These are phyloP conservation scores for Ogataea chonburiensis DNA, from an alignment of 805 yeast genomes.

Conservation along the genomic window DNA sequence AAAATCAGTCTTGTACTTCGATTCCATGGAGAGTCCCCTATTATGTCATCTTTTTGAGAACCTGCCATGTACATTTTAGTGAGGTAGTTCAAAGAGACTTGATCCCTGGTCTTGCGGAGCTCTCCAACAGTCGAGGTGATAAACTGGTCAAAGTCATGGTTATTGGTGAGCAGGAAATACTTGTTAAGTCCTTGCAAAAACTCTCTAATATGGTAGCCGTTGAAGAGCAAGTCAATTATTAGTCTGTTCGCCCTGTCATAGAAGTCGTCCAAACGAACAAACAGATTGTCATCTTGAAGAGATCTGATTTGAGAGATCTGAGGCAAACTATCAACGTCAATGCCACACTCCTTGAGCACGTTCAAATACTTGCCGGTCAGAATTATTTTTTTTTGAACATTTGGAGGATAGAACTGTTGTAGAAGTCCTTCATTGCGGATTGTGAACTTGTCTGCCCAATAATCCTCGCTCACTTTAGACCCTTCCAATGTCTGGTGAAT, in stretches of 20 bases:
- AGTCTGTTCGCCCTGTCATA: constrained; percentile 66
- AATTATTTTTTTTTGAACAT: constrained; percentile 61
- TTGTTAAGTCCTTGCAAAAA: constrained; percentile 52
- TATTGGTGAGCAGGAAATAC: constrained; percentile 55
- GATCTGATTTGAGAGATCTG: constrained; percentile 14
- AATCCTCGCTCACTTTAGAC: constrained; percentile 44
- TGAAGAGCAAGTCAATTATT: constrained; percentile 54
- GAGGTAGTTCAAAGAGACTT: constrained; percentile 33
- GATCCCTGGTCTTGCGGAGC: constrained; percentile 38
- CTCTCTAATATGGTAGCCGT: constrained; percentile 54
- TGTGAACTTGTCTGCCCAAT: constrained; percentile 75
- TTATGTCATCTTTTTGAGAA: constrained; percentile 17
- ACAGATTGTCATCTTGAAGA: constrained; percentile 39
- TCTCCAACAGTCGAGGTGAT: constrained; percentile 52
- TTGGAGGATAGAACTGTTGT: constrained; percentile 53
- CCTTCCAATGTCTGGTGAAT: constrained; percentile 42
- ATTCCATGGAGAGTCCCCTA: constrained; percentile 10
- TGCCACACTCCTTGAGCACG: constrained; percentile 63
- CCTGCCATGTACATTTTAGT: constrained; percentile 30
- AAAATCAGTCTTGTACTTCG: constrained; percentile 28
- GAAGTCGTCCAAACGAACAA: constrained; percentile 55
- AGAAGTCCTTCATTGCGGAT: constrained; percentile 75
- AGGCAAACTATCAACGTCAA: constrained; percentile 27
- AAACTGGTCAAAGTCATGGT: constrained; percentile 52
- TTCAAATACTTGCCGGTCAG: constrained; percentile 84